Percentiles rank a stretch among this genome's conserved stretches.
Evolutionary conservation across 768 basidiomycete genomes (phyloP).

Genomic region (Butyriboletus loyo): DNA sequence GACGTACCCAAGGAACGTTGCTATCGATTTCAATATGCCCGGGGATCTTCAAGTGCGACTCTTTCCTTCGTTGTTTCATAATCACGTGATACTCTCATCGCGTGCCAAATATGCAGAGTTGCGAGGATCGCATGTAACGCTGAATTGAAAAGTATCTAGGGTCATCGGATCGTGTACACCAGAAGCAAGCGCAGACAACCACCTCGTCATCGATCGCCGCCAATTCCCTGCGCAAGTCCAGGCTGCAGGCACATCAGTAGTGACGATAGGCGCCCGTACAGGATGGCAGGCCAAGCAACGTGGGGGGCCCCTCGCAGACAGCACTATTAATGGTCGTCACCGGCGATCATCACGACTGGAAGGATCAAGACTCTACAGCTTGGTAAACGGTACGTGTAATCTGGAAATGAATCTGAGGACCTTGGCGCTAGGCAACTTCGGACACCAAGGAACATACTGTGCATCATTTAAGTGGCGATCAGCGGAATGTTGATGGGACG

Average conservation of each 20-base stretch:
- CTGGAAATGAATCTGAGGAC: conserved; percentile 10
- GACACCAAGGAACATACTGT: neutral
- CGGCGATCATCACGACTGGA: neutral
- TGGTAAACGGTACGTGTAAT: conserved; percentile 12
- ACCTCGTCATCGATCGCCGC: neutral
- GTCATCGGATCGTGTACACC: neutral
- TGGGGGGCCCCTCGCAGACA: neutral
- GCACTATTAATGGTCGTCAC: neutral
- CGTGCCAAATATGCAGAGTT: neutral
- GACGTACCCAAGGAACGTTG: too few relatives aligned
- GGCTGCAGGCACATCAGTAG: too few relatives aligned
- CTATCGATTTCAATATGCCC: too few relatives aligned
- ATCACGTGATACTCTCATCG: neutral
- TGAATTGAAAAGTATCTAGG: neutral
- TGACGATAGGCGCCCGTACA: conserved; percentile 21
- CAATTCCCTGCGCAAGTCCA: neutral
- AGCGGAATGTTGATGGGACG: too few relatives aligned
- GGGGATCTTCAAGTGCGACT: neutral
- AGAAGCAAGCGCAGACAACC: neutral
- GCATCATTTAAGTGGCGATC: neutral
- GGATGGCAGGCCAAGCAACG: conserved; percentile 16
- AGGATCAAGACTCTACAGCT: conserved; percentile 19
- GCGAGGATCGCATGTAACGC: neutral
- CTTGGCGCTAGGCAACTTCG: neutral
- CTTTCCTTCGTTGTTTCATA: neutral